These are phyloP conservation scores for Leccinum truebloodii DNA, from an alignment of 768 basidiomycete species.

Conservation along the genomic window DNA sequence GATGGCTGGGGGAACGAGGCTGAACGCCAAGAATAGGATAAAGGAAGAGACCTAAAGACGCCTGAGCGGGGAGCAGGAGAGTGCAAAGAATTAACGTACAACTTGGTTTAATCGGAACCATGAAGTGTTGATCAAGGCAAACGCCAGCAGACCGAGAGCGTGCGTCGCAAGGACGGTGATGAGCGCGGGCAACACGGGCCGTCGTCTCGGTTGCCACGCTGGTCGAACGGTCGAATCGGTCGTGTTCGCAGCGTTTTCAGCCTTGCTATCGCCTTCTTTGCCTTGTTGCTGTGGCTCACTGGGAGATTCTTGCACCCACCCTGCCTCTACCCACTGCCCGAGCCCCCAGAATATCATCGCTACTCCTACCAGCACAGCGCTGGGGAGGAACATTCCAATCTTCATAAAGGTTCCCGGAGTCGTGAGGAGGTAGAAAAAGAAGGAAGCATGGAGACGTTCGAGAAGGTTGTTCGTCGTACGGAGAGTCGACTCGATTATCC, in stretches of 20 bases:
- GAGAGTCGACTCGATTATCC: constrained; percentile 83
- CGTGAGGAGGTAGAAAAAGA: constrained; percentile 85
- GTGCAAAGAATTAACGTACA: constrained; percentile 36
- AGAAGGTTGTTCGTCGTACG: constrained; percentile 92
- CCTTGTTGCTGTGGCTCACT: constrained; percentile 8
- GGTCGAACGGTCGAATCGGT: constrained; percentile 1
- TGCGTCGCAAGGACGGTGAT: constrained; percentile 60
- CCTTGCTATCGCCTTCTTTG: constrained; percentile 16
- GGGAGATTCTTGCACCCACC: constrained; percentile 42
- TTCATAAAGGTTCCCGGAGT: constrained; percentile 72
- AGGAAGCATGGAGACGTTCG: constrained; percentile 95
- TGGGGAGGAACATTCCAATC: constrained; percentile 89
- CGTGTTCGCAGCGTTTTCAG: background rate
- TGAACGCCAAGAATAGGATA: constrained; percentile 31
- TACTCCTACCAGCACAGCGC: constrained; percentile 79
- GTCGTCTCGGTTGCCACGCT: constrained; percentile 33
- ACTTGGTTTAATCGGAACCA: constrained; percentile 43
- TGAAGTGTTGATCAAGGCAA: constrained; percentile 46
- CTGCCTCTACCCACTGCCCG: constrained; percentile 65
- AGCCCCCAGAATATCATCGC: constrained; percentile 87
- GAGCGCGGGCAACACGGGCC: constrained; percentile 57
- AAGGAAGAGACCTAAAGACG: constrained; percentile 31
- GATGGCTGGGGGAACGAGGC: constrained; percentile 35
- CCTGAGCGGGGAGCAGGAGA: constrained; percentile 1
- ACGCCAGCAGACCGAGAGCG: constrained; percentile 50